Evolutionary conservation across 164 flowering plant genomes (phyloP).

Genomic region (Sedum album): DNA sequence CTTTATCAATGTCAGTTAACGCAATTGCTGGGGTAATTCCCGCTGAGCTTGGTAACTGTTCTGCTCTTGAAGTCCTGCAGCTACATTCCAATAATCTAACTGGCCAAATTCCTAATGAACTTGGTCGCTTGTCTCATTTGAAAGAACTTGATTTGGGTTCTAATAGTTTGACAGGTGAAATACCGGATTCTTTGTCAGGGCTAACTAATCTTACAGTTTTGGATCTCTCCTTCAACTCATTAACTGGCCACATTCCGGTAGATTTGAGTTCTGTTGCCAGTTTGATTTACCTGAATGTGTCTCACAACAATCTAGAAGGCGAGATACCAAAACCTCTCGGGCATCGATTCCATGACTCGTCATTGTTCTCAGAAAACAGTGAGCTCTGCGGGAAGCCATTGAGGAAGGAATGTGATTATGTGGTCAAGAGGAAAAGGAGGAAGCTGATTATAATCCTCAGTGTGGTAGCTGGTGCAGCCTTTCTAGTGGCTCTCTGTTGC

Average conservation of each 20-base stretch:
- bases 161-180: constrained; percentile 38
- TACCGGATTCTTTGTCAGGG: constrained; percentile 39
- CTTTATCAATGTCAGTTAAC: constrained; percentile 46
- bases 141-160: constrained; percentile 40
- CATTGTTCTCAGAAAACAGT: constrained; percentile 40
- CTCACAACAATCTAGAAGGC: constrained; percentile 41
- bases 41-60: constrained; percentile 47
- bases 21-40: constrained; percentile 37
- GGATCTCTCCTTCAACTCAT: constrained; percentile 43
- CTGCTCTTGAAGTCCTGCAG: constrained; percentile 40
- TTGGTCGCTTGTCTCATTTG: constrained; percentile 39
- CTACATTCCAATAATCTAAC: constrained; percentile 36
- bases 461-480: constrained; percentile 18
- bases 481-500: neutral
- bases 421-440: constrained; percentile 25
- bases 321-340: constrained; percentile 59
- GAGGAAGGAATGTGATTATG: constrained; percentile 29
- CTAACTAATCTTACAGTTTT: constrained; percentile 27
- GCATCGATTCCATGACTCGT: constrained; percentile 46
- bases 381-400: constrained; percentile 69
- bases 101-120: constrained; percentile 34
- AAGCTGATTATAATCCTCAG: constrained; percentile 45
- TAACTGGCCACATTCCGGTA: constrained; percentile 43
- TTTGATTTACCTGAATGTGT: constrained; percentile 37
- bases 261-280: constrained; percentile 23